Evolutionary conservation across 2,329 filamentous ascomycete genomes (phyloP).

Genomic region (Huntiella savannae): DNA sequence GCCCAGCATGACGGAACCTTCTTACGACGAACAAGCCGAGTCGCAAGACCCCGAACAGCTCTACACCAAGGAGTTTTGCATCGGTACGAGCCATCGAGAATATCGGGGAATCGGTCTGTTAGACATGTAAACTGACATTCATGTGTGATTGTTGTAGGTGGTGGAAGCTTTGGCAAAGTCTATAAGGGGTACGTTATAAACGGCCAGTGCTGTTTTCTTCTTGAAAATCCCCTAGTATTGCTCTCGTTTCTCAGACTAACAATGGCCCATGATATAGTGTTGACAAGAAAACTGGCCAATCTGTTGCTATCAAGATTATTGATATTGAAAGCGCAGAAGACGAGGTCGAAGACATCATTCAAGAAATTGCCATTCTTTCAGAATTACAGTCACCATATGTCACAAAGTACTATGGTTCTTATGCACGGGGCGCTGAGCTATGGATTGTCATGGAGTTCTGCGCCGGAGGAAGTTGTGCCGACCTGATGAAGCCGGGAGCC

Average conservation of each 20-base stretch:
- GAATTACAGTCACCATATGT: constrained; percentile 92
- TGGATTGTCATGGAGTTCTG: constrained; percentile 99
- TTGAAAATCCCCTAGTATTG: too few species aligned
- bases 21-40: constrained; percentile 29
- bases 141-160: constrained; percentile 35
- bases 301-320: constrained; percentile 95
- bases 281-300: constrained; percentile 79
- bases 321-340: constrained; percentile 98
- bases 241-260: too few species aligned
- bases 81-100: constrained; percentile 33
- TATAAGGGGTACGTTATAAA: constrained; percentile 66
- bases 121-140: constrained; percentile 4
- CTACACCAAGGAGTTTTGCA: constrained; percentile 85
- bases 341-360: constrained; percentile 97
- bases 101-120: neutral
- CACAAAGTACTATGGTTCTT: constrained; percentile 94
- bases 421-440: constrained; percentile 82
- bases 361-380: constrained; percentile 93
- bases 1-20: constrained; percentile 27
- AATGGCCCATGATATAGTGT: constrained; percentile 34
- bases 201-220: neutral
- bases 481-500: constrained; percentile 81
- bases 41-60: constrained; percentile 69
- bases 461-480: constrained; percentile 86
- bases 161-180: constrained; percentile 94